phyloP scores from a whole-genome alignment of 305 asterid species.

The Fraxinus xanthoxyloides region DNA sequence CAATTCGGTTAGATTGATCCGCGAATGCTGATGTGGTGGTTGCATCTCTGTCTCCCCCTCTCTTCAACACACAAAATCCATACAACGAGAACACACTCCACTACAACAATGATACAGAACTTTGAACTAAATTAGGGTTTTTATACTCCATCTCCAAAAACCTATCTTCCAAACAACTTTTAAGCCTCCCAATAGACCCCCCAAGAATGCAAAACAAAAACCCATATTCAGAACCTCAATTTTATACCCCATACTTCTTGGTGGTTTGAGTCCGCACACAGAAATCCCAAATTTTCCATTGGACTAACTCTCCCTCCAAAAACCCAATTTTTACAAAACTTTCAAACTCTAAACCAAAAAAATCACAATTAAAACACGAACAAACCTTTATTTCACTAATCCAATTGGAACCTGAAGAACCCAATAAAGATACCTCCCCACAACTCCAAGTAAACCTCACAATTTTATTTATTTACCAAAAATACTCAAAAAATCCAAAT shows the following conservation, averaged over 20 bases:
- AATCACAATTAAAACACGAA: constrained; percentile 25
- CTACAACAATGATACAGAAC: constrained; percentile 33
- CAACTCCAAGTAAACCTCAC: constrained; percentile 56
- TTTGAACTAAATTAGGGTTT: constrained; percentile 59
- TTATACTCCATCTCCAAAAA: constrained; percentile 47
- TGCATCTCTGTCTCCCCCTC: constrained; percentile 36
- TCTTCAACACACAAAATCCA: constrained; percentile 49
- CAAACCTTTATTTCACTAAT: constrained; percentile 26
- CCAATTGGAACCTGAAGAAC: constrained; percentile 21
- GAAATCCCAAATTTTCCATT: constrained; percentile 60
- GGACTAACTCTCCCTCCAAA: constrained; percentile 86
- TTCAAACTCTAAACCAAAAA: constrained; percentile 38
- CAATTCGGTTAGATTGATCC: constrained; percentile 61
- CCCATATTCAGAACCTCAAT: constrained; percentile 49
- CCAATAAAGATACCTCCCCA: constrained; percentile 37
- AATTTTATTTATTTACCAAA: constrained; percentile 27
- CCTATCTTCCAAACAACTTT: constrained; percentile 45
- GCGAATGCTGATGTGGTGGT: constrained; percentile 51
- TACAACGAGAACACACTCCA: constrained; percentile 39
- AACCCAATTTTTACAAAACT: constrained; percentile 42
- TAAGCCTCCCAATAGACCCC: constrained; percentile 35
- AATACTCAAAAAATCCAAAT: constrained; percentile 49
- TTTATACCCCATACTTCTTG: constrained; percentile 21
- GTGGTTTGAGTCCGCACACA: constrained; percentile 37
- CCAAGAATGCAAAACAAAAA: constrained; percentile 40